phyloP scores from a whole-genome alignment of 169 alveolate species.

The Plasmodium cynomolgi region DNA sequence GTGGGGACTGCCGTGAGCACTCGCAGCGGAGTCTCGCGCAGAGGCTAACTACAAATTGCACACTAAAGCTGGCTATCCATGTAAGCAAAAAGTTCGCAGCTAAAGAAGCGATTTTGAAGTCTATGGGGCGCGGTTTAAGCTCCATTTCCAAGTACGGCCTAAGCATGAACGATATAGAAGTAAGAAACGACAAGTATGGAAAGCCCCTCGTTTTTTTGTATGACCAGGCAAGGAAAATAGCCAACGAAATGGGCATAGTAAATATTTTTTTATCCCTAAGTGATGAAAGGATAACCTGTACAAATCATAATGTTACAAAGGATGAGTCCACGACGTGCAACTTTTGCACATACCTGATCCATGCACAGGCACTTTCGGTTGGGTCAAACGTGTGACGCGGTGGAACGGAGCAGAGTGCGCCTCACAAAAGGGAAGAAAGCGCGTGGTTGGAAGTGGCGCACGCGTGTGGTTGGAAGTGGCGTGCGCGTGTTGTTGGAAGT shows the following conservation, averaged over 20 bases:
- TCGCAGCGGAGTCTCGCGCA: not conserved
- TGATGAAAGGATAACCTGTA: slow-evolving; percentile 38
- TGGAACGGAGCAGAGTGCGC: not conserved
- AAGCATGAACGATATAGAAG: slow-evolving; percentile 72
- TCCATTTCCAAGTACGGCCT: slow-evolving; percentile 64
- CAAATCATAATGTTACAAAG: slow-evolving; percentile 1
- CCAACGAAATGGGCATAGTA: slow-evolving; percentile 61
- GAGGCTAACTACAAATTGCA: not conserved
- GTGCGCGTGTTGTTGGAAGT: too few species aligned
- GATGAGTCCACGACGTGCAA: not conserved
- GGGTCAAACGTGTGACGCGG: slow-evolving; percentile 34
- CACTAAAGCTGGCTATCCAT: slow-evolving; percentile 33
- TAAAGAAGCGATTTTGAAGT: slow-evolving; percentile 56
- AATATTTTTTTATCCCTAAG: slow-evolving; percentile 57
- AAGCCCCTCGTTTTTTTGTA: slow-evolving; percentile 61
- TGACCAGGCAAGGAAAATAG: slow-evolving; percentile 34
- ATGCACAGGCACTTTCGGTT: slow-evolving; percentile 64
- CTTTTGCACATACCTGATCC: slow-evolving; percentile 19
- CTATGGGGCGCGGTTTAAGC: slow-evolving; percentile 62
- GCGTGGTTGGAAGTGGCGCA: too few species aligned
- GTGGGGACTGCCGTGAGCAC: not conserved
- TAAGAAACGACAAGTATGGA: slow-evolving; percentile 68
- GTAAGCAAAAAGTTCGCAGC: slow-evolving; percentile 70
- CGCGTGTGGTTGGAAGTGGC: too few species aligned
- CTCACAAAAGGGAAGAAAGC: too few species aligned